Base-by-base conservation (phyloP, 768 basidiomycete species). In the Calocybe gangraenosa region DNA sequence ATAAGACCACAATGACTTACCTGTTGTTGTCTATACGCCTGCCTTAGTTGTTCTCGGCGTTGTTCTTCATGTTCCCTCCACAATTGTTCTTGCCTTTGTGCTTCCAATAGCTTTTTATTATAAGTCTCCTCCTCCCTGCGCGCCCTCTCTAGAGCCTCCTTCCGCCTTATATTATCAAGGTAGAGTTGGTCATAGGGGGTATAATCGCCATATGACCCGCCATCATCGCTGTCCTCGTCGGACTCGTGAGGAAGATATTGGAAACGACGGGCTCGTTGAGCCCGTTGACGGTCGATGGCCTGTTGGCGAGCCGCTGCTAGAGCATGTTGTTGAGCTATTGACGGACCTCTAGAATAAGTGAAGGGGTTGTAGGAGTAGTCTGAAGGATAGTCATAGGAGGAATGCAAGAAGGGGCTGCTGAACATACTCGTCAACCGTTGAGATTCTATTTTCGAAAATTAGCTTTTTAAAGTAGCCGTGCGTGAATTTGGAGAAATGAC, bases 241-340 rank as follows among this genome's bases (percentile, higher is more conserved):
- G 67, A 63, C 18, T 50, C 55, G 40, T 53, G 40, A 4, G 72
- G 73, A 21, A 74, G 64, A 46, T 70, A 74, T 41, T 65, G 61
- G 9, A 66, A 62, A 31, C 67, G 60, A 15, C 66, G 65, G 1
- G 61, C 58, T 30, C 60, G 21, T 21, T 21, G 1, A 19, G 13
- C 22, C 14, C 65, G 47, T 28, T 60, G 60, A 15, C 58, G 59
- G 3, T 63, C 59, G 3, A 58, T 56, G 39, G 44, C 45, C 15
- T 35, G 47, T 23, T 52, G 43, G 11, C 25, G 25, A 11, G 25
- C 25, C 25, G 25, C 25, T 18, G 60, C 49, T 32, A 36, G 39
- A 7, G 49, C 53, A 13, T 53, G 46, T 28, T 55, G 17, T 33
- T 54, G 49, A 17, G 54, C 50, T 7, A 53, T 51, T 10, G 46